Evolutionary conservation across 2,329 filamentous ascomycete species (phyloP), one percentile per base, ranked within the genome.

Genomic region (Zalaria sp.): DNA sequence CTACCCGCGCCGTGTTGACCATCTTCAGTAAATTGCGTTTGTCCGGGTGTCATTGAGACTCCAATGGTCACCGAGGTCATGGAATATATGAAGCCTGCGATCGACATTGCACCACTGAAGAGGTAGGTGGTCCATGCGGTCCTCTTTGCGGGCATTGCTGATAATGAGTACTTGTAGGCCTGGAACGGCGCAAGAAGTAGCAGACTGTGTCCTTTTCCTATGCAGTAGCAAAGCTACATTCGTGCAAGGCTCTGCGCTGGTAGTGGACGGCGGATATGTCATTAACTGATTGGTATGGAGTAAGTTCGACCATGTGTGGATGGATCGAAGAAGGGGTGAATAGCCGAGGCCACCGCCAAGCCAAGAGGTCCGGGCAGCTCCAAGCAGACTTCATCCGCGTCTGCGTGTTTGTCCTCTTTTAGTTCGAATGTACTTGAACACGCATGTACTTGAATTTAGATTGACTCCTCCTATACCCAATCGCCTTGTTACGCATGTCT

Each of bases 11-110:
- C 11, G 34, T 7, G 25, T 18, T 36, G 18, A 25, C 7, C 25
- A 7, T 7, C 25, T 9, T 5, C 25, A 38, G 40, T 69, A 36
- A 69, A 69, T 41, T 66, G 60, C 40, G 61, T 69, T 9, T 69
- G 65, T 43, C 66, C 65, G 2, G 66, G 67, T 11, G 54, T 68
- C 2, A 66, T 65, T n/a, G 60, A 61, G n/a, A 68, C 65, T 1
- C 63, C 64, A 5, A 63, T 68, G 59, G 66, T 63, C 3, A 55
- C 54, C 32, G 56, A 57, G 3, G 56, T 65, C n/a, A 53, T 61
- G 6, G 53, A 51, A 25, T 46, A 51, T 4, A 43, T 57, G 8
- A 44, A 38, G 32, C 47, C 54, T 26, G 56, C 56, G 3, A 53
- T 59, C 25, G 38, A 47, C 2, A 57, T 57, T 8, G 56, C 56